Base-by-base conservation (phyloP, 1,284 basidiomycete species). In the Tetrapyrgos nigripes region DNA sequence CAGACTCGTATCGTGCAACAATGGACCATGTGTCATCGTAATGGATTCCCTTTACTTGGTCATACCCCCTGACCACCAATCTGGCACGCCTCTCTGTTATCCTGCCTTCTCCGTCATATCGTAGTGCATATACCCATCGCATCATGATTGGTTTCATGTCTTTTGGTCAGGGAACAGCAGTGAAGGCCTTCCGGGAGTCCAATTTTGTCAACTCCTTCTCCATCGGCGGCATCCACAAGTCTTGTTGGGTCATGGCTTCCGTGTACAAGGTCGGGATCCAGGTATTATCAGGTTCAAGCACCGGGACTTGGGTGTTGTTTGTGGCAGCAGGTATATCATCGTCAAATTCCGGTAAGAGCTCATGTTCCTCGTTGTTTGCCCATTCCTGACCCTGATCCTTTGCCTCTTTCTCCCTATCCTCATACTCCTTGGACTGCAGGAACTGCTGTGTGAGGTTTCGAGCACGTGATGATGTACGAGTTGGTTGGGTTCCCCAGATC, bases 1-100 rank as follows among this genome's bases (percentile, higher is more conserved):
- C 4, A 21, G 56, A 53, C 33, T 52, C 56, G 43, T 57, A 28
- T 8, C 50, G 3, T 5, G 49, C 26, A 31, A 27, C 46, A 17
- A 43, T 40, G 4, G 31, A n/a, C 19, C 23, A 51, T 8, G 40
- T 46, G n/a, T 57, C 31, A 13, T 31, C 19, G 26, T 45, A 51
- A 27, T 57, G 33, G 3, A 52, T 35, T 11, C 55, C 28, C 19
- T 49, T 35, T 21, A 28, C n/a, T 28, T 55, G 54, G 3, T n/a
- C 43, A 27, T 37, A 50, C 11, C 54, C 54, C 24, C 28, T 27
- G 3, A 26, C 54, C 3, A 55, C 54, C 4, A 33, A 43, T 27
- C 46, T 33, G 1, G 46, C 45, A 37, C 31, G 19, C 3, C 46
- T 8, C 46, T 45, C 24, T 2, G 29, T n/a, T 6, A 52, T 52